Base-by-base conservation (phyloP, 331 rosid genomes). In the Malus hybrid region DNA sequence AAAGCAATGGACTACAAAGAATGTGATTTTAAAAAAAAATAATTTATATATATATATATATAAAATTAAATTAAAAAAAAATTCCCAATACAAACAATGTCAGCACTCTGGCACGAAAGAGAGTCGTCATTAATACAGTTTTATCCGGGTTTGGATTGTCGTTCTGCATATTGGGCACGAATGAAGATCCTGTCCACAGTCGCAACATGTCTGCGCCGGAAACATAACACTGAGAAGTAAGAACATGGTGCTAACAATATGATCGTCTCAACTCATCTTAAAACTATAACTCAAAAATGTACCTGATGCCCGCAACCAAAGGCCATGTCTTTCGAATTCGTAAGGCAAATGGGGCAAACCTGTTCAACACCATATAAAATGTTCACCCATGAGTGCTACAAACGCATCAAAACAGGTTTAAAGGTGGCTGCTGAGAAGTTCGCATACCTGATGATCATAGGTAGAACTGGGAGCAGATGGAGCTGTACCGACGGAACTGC, bases 271-370 rank as follows among this genome's bases (percentile, higher is more conserved):
- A 8, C 20, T 42, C 50, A 65, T 31, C 75, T 22, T 0, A 2
- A 20, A 48, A 57, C 28, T 15, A 54, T 46, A 29, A 44, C 6
- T 33, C 75, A 71, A 60, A 57, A 54, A 82, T 48, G 74, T 87
- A 92, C 99, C 94, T 84, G 94, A 76, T 90, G 96, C 62, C 98
- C 97, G 71, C 96, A 90, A 32, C 96, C 93, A 54, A 88, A 92
- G 77, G 93, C 96, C 93, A 93, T 88, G 90, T 93, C 87, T 82
- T 88, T 90, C 14, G 84, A 18, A 78, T 93, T 85, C n/a, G 70
- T 83, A 34, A 90, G 83, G 85, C 97, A 90, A 62, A 93, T 88
- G 55, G 93, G 89, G 82, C 96, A 93, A 72, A 87, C 76, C 96
- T 93, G 93, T 78, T 56, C 9, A 79, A 55, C 33, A 80, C 34